Percentiles rank a stretch among this genome's conserved stretches.
Evolutionary conservation across 805 yeast species (phyloP).

Genomic region (Lachancea cidri): DNA sequence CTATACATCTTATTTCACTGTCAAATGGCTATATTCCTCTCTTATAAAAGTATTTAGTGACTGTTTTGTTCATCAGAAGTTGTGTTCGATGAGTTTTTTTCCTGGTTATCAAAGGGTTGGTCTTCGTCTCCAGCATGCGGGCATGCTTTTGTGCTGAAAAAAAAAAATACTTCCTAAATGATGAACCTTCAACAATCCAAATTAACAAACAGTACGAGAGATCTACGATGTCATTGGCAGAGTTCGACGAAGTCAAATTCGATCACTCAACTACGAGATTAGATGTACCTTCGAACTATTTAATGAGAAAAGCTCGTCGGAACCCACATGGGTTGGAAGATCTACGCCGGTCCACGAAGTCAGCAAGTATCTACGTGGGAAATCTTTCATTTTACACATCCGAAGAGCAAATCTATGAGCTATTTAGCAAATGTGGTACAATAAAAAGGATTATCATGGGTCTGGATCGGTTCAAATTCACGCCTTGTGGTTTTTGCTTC

Average conservation of each 20-base stretch:
- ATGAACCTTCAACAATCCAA: neutral
- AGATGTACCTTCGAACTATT: slow-evolving; percentile 67
- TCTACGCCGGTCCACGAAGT: slow-evolving; percentile 57
- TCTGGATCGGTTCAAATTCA: slow-evolving; percentile 77
- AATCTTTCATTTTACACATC: slow-evolving; percentile 85
- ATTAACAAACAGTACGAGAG: neutral
- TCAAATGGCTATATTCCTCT: too few species aligned
- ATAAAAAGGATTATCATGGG: slow-evolving; percentile 89
- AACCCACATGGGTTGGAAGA: slow-evolving; percentile 51
- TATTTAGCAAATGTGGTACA: slow-evolving; percentile 77
- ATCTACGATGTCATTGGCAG: slow-evolving; percentile 38
- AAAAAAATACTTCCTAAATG: neutral
- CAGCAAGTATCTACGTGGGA: slow-evolving; percentile 86
- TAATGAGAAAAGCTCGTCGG: slow-evolving; percentile 58
- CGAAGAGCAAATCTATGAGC: slow-evolving; percentile 88
- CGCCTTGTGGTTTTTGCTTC: slow-evolving; percentile 94
- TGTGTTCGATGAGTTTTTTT: too few species aligned
- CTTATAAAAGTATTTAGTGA: too few species aligned
- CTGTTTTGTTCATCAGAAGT: too few species aligned
- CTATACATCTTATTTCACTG: too few species aligned
- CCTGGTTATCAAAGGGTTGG: too few species aligned
- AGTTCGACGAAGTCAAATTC: slow-evolving; percentile 51
- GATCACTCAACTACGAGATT: slow-evolving; percentile 60
- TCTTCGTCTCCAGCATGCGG: too few species aligned
- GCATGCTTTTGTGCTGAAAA: neutral